A percentile compares a stretch with the other conserved stretches of the same genome.
These are phyloP conservation scores for Hymenochaete sp. DNA, from an alignment of 1,284 basidiomycete species.

Conservation along the genomic window DNA sequence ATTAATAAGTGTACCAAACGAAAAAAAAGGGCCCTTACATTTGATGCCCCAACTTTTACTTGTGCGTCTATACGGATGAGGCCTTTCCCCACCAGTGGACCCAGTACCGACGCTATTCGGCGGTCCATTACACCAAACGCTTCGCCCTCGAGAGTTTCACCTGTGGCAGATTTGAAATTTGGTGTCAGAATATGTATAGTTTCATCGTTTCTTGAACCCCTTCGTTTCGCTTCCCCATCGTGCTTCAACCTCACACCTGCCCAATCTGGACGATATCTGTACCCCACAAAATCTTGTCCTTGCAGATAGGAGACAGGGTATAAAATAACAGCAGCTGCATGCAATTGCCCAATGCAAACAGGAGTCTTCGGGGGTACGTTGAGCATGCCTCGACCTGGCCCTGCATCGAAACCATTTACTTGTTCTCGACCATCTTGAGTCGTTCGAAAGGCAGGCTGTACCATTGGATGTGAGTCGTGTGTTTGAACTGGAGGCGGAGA, in stretches of 20 bases:
- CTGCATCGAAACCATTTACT: too few species aligned
- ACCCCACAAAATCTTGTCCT: too few species aligned
- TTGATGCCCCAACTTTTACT: slow-evolving; percentile 52
- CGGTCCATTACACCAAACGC: slow-evolving; percentile 83
- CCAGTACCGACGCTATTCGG: slow-evolving; percentile 67
- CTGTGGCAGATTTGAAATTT: slow-evolving; percentile 36
- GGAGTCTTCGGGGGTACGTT: slow-evolving; percentile 67
- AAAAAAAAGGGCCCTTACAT: slow-evolving; percentile 38
- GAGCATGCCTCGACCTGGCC: slow-evolving; percentile 29
- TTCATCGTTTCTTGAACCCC: slow-evolving; percentile 50
- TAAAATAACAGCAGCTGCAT: slow-evolving; percentile 74
- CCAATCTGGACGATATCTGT: slow-evolving; percentile 59
- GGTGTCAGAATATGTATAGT: slow-evolving; percentile 78
- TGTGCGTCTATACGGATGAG: slow-evolving; percentile 79
- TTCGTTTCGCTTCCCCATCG: slow-evolving; percentile 45
- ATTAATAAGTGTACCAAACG: slow-evolving; percentile 19
- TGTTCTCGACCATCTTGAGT: slow-evolving; percentile 18
- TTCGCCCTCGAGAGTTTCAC: slow-evolving; percentile 48
- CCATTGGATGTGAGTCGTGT: slow-evolving; percentile 18
- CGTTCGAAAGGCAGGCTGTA: slow-evolving; percentile 8
- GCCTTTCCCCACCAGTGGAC: slow-evolving; percentile 74
- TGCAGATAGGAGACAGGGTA: slow-evolving; percentile 74
- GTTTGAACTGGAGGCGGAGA: slow-evolving; percentile 47
- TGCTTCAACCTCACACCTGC: slow-evolving; percentile 69
- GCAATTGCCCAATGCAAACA: slow-evolving; percentile 82